Evolutionary conservation across 2,329 filamentous ascomycete species (phyloP).

Genomic region (Beauveria brongniartii): DNA sequence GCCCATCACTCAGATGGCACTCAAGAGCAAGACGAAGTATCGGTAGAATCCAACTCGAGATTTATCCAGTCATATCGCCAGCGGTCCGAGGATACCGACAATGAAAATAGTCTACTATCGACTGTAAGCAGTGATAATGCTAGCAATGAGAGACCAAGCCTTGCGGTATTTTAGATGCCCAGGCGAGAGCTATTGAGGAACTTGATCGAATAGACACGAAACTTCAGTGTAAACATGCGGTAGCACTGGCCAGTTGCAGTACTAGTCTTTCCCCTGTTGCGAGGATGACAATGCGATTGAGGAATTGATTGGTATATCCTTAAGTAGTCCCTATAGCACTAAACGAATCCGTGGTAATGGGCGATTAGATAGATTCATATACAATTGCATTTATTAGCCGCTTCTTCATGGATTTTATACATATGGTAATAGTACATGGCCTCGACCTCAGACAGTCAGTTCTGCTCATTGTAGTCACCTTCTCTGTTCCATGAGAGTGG

Average conservation of each 20-base stretch:
- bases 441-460: background rate
- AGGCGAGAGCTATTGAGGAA: background rate
- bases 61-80: slow-evolving; percentile 11
- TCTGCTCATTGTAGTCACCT: background rate
- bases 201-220: background rate
- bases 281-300: background rate
- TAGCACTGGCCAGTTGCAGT: background rate
- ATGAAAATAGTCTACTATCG: background rate
- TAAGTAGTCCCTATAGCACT: background rate
- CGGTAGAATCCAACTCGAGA: slow-evolving; percentile 3
- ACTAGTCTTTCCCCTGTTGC: background rate
- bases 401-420: background rate
- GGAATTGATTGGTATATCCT: background rate
- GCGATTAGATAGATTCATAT: slow-evolving; percentile 8
- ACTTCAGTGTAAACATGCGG: no score
- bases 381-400: slow-evolving; percentile 9
- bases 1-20: background rate
- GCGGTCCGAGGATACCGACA: slow-evolving; percentile 4
- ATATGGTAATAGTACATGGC: slow-evolving; percentile 2
- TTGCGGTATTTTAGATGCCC: background rate
- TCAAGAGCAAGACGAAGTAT: slow-evolving; percentile 3
- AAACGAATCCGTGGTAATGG: background rate
- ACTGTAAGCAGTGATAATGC: background rate
- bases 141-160: background rate
- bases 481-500: background rate